Conservation (phyloP, 176 grass and related monocot genomes). For the Bromus sterilis region DNA sequence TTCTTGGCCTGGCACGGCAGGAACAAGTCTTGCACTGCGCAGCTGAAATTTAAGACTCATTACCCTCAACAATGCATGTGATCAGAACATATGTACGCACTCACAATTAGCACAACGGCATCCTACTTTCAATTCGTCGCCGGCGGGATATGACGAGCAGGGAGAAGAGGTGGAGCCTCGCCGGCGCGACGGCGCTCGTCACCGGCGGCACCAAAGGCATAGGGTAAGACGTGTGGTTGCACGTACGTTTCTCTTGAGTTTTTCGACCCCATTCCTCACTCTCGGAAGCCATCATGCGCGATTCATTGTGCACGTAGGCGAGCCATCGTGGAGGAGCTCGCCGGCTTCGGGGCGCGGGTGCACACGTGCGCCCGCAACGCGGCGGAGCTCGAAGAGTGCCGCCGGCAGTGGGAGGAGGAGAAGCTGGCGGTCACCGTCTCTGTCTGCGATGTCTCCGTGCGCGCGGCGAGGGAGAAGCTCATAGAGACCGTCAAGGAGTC, state of each 20-base stretch:
- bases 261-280: no score
- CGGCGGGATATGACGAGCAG: neutral
- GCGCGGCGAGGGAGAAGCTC: slow-evolving; percentile 6
- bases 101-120: no score
- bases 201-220: neutral
- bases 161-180: neutral
- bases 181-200: neutral
- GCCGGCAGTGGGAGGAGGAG: slow-evolving; percentile 1
- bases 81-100: neutral
- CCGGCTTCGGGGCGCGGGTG: slow-evolving; percentile 27
- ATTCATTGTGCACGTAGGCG: neutral
- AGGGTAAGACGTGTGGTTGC: neutral
- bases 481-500: neutral
- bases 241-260: neutral
- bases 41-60: no score
- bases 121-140: neutral
- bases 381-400: slow-evolving; percentile 1
- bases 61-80: neutral
- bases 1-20: neutral
- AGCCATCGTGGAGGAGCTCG: slow-evolving; percentile 34
- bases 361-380: slow-evolving; percentile 34
- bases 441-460: slow-evolving; percentile 21
- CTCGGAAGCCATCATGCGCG: neutral
- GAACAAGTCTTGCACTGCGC: no score
- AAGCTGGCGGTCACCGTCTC: slow-evolving; percentile 21